Evolutionary conservation across 106 monocot species (phyloP).

Genomic region (Acorus calamus): DNA sequence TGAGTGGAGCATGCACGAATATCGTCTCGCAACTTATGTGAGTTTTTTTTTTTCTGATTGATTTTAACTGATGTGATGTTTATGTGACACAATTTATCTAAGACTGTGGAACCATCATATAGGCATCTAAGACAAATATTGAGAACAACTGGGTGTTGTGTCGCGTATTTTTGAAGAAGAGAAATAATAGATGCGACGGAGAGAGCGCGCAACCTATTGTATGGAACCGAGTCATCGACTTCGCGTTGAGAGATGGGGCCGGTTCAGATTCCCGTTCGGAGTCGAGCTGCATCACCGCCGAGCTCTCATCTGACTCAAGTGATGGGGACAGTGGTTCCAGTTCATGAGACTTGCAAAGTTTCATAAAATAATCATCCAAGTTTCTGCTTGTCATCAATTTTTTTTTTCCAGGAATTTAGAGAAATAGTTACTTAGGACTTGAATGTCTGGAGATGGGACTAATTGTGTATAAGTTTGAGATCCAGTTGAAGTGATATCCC

Average conservation of each 20-base stretch:
- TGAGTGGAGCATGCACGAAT: conserved; percentile 94
- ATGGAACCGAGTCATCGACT: conserved; percentile 18
- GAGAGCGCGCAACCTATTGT: background rate
- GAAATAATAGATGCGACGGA: conserved; percentile 10
- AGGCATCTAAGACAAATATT: too few relatives aligned
- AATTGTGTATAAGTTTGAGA: too few relatives aligned
- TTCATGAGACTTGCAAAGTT: background rate
- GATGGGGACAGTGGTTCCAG: conserved; percentile 18
- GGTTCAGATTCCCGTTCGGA: background rate
- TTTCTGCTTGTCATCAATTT: too few relatives aligned
- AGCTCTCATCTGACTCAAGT: conserved; percentile 6
- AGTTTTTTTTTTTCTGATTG: conserved; percentile 4
- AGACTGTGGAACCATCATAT: too few relatives aligned
- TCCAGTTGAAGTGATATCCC: too few relatives aligned
- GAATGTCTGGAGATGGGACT: too few relatives aligned
- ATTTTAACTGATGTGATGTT: too few relatives aligned
- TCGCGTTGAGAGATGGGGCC: background rate
- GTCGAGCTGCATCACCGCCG: conserved; percentile 38
- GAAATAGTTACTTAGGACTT: too few relatives aligned
- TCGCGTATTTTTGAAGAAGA: conserved; percentile 69
- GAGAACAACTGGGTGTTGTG: conserved; percentile 59
- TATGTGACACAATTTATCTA: background rate
- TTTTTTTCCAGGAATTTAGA: too few relatives aligned
- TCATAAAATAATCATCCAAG: too few relatives aligned
- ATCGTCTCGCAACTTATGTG: conserved; percentile 29